These are phyloP conservation scores for Solanum etuberosum DNA, from an alignment of 257 asterid genomes.

Conservation along the genomic window DNA sequence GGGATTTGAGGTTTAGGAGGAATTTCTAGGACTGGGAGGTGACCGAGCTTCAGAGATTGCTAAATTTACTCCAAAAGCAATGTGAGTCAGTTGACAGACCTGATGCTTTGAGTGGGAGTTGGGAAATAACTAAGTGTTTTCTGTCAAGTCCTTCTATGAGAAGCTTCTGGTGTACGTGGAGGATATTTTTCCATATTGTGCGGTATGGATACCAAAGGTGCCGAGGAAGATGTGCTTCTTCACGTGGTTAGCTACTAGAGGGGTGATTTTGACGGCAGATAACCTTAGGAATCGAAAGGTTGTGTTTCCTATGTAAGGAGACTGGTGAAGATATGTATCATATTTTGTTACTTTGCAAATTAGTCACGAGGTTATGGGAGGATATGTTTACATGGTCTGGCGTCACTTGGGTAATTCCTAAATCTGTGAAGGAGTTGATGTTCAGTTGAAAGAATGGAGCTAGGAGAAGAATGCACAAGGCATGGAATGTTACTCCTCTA, in stretches of 20 bases:
- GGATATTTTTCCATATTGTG: background rate
- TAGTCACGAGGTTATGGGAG: background rate
- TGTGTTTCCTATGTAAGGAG: background rate
- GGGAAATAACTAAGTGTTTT: background rate
- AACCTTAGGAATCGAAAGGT: background rate
- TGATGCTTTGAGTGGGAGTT: background rate
- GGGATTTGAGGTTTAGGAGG: background rate
- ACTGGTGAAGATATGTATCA: background rate
- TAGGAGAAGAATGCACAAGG: background rate
- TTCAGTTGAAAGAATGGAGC: background rate
- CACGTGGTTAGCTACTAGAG: background rate
- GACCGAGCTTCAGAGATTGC: background rate
- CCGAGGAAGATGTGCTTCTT: background rate
- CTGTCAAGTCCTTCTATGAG: background rate
- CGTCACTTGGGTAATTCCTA: background rate
- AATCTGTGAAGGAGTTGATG: background rate
- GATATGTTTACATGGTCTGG: background rate
- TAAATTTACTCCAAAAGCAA: background rate
- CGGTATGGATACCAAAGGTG: background rate
- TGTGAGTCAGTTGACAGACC: background rate
- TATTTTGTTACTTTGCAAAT: background rate
- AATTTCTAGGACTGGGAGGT: background rate
- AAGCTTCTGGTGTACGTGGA: background rate
- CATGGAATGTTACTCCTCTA: background rate
- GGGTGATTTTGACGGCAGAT: background rate